Percentiles rank a stretch among this genome's conserved stretches.
Evolutionary conservation across 192 early-diverging fungal genomes (phyloP).

Genomic region (Podochytrium sp.): DNA sequence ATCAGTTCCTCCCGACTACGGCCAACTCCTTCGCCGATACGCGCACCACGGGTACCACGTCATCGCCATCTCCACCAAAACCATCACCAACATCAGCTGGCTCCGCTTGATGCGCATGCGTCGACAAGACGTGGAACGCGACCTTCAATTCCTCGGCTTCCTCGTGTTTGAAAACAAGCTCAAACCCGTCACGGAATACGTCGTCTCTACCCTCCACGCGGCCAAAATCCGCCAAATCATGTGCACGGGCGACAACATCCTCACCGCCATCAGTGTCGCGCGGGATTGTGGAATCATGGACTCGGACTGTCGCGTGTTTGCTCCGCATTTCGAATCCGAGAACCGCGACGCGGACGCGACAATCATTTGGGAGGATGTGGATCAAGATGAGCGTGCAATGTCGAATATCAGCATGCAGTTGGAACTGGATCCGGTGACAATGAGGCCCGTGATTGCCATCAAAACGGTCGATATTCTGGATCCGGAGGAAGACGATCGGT

Average conservation of each 20-base stretch:
- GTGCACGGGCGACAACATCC: slow-evolving; percentile 97
- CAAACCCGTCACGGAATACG: slow-evolving; percentile 81
- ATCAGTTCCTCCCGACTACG: slow-evolving; percentile 84
- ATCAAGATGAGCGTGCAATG: slow-evolving; percentile 49
- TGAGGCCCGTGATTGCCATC: slow-evolving; percentile 32
- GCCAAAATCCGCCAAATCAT: slow-evolving; percentile 94
- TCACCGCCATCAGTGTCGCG: slow-evolving; percentile 94
- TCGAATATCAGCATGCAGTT: slow-evolving; percentile 56
- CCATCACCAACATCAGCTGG: slow-evolving; percentile 70
- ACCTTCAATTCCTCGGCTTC: slow-evolving; percentile 90
- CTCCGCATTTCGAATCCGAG: slow-evolving; percentile 69
- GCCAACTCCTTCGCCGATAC: slow-evolving; percentile 78
- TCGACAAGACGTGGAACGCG: slow-evolving; percentile 84
- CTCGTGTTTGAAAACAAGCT: slow-evolving; percentile 99
- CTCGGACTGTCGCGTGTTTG: slow-evolving; percentile 72
- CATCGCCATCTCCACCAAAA: slow-evolving; percentile 87
- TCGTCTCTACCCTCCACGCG: slow-evolving; percentile 74
- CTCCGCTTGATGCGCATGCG: slow-evolving; percentile 78
- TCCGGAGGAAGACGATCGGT: background rate
- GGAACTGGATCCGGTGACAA: slow-evolving; percentile 35
- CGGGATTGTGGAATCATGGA: slow-evolving; percentile 92
- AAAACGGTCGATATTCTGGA: slow-evolving; percentile 19
- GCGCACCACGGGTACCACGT: slow-evolving; percentile 97
- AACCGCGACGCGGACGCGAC: slow-evolving; percentile 56
- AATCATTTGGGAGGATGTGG: slow-evolving; percentile 78